A percentile compares a stretch with the other conserved stretches of the same genome.
phyloP scores from a whole-genome alignment of 176 grass and related monocot species.

The Miscanthus lutarioriparius region DNA sequence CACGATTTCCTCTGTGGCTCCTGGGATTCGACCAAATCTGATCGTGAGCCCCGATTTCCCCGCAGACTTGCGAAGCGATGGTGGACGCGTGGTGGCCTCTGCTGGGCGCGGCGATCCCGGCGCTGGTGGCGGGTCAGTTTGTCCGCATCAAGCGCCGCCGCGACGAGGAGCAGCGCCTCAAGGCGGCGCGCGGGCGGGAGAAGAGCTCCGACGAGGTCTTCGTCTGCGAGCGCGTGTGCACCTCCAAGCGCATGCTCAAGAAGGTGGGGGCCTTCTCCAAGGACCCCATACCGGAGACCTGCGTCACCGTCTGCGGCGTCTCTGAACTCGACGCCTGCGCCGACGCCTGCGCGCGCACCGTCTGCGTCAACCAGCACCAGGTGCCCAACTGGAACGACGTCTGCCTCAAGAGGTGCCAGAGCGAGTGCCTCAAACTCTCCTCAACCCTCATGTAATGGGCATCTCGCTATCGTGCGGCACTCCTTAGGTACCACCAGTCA shows the following conservation, averaged over 20 bases:
- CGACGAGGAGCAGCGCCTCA: constrained; percentile 71
- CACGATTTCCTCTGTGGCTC: neutral
- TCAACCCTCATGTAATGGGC: constrained; percentile 48
- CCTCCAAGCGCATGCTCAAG: constrained; percentile 89
- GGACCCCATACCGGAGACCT: constrained; percentile 89
- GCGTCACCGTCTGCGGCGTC: constrained; percentile 87
- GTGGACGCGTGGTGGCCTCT: constrained; percentile 79
- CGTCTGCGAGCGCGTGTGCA: constrained; percentile 86
- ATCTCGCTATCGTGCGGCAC: neutral
- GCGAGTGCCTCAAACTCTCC: constrained; percentile 84
- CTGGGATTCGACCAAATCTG: constrained; percentile 25
- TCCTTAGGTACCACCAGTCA: neutral
- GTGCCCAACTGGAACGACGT: constrained; percentile 95
- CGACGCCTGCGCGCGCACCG: constrained; percentile 85
- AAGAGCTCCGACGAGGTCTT: constrained; percentile 81
- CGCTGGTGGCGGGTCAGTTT: constrained; percentile 64
- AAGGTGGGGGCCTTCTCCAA: constrained; percentile 91
- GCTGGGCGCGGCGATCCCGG: constrained; percentile 59
- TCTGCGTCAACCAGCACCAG: constrained; percentile 94
- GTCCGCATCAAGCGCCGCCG: constrained; percentile 61
- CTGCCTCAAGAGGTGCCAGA: constrained; percentile 91
- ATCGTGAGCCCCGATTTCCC: constrained; percentile 5
- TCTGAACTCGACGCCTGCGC: constrained; percentile 84
- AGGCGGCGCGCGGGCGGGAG: constrained; percentile 66
- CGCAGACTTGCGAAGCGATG: constrained; percentile 37